Base-by-base conservation (phyloP, 1,284 basidiomycete genomes). In the Xerocomus amazonicus region DNA sequence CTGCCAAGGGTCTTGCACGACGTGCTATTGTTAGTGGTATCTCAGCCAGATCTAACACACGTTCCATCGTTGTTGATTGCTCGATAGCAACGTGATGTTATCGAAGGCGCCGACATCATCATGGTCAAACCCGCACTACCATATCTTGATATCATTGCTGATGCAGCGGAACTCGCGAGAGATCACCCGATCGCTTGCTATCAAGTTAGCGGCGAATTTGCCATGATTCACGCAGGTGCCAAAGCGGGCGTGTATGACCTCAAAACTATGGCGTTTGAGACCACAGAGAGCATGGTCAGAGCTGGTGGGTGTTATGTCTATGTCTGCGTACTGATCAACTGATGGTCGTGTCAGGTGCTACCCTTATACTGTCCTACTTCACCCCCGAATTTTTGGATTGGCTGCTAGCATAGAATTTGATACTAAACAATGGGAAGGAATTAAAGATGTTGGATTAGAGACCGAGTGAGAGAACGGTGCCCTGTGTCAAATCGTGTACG, bases 61-160 rank as follows among this genome's bases (percentile, higher is more conserved):
- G 17, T 19, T 28, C 12, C 31, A 34, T 56, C 12, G 46, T 41
- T 7, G 10, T n/a, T 55, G 19, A 47, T 45, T n/a, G 6, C 17
- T 32, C 28, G 40, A 42, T 65, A 97, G 93, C 73, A 83, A 76
- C 89, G 94, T 39, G 97, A 99, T 67, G 79, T 83, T 0, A 72
- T 67, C n/a, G 96, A 99, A 73, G 97, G 97, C 19, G 97, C 97
- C 14, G 97, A 99, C 67, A 92, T 99, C 59, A 84, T 99, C 65
- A 99, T 99, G 96, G 93, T 99, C 66, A 99, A 99, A 68, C 97
- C 97, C 9, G 82, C 92, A 0, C 71, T 98, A 51, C 95, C 95
- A 0, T 99, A 99, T 74, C 88, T 99, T 44, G 97, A 99, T 72
- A 87, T 99, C 67, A 87, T 99, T 53, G 79, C 88, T 32, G 93